A percentile compares a stretch with the other conserved stretches of the same genome.
These are phyloP conservation scores for Umbelopsis sp. DNA, from an alignment of 192 early-diverging fungal genomes.

Conservation along the genomic window DNA sequence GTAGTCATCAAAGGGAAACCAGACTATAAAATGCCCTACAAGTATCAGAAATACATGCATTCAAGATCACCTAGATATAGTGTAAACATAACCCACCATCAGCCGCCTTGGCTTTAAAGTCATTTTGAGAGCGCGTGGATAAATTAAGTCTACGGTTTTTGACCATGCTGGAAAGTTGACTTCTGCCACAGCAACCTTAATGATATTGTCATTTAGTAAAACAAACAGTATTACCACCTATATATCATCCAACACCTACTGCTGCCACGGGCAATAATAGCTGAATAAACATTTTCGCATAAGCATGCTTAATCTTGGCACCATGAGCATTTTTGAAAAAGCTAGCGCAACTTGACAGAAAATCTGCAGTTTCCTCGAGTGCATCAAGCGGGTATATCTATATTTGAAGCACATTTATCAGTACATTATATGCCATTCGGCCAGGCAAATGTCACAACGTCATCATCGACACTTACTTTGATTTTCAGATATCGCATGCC, in stretches of 20 bases:
- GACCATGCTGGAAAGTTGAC: conserved; percentile 94
- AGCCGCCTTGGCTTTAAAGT: conserved; percentile 81
- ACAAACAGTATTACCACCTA: neutral
- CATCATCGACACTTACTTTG: conserved; percentile 55
- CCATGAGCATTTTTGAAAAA: conserved; percentile 86
- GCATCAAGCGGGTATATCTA: conserved; percentile 91
- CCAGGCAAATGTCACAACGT: neutral
- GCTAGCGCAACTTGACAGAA: conserved; percentile 86
- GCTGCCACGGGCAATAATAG: conserved; percentile 89
- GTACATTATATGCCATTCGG: neutral
- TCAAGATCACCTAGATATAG: neutral
- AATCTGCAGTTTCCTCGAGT: conserved; percentile 94
- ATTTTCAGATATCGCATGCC: conserved; percentile 90
- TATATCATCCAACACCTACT: conserved; percentile 34
- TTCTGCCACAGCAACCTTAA: conserved; percentile 83
- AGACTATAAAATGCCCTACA: conserved; percentile 46
- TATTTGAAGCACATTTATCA: neutral
- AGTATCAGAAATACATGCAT: neutral
- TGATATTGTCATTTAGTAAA: neutral
- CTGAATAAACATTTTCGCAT: conserved; percentile 87
- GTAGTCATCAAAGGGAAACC: conserved; percentile 87
- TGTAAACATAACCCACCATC: conserved; percentile 30
- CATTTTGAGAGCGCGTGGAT: conserved; percentile 90
- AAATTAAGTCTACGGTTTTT: conserved; percentile 90
- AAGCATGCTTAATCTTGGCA: conserved; percentile 86